Conservation (phyloP, 176 grass and related monocot species). For the Triticum turgidum region DNA sequence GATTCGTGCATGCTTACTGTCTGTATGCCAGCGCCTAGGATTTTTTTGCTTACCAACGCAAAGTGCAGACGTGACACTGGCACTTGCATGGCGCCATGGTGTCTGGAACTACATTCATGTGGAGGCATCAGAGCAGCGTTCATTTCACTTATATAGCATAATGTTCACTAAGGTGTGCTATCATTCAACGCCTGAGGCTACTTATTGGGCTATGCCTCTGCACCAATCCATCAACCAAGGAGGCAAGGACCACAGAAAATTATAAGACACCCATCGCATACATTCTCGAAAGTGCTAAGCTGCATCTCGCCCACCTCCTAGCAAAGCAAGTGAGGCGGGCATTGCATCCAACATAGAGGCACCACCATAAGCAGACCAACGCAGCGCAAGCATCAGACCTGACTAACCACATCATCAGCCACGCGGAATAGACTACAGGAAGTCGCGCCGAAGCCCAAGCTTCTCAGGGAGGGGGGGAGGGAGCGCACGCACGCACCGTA, state of each 20-base stretch:
- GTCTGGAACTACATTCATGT: background rate
- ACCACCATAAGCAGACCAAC: background rate
- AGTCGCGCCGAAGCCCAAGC: background rate
- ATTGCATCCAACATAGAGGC: constrained; percentile 20
- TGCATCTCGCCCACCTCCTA: background rate
- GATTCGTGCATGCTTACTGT: background rate
- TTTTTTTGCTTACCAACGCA: background rate
- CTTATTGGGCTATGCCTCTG: background rate
- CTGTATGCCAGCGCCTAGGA: background rate
- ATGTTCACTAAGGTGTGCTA: background rate
- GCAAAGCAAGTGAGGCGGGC: background rate
- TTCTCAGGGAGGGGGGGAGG: background rate
- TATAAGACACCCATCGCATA: too few relatives aligned
- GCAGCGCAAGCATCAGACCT: background rate
- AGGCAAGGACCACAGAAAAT: background rate
- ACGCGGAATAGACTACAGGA: background rate
- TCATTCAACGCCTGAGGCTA: background rate
- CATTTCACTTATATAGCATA: background rate
- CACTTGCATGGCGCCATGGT: background rate
- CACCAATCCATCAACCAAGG: background rate
- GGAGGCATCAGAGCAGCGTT: background rate
- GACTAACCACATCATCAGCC: background rate
- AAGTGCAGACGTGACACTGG: background rate
- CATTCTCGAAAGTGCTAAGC: background rate
- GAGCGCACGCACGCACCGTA: constrained; percentile 32